Percentiles rank a stretch among this genome's conserved stretches.
Conservation (phyloP, 75 land plant species). For the Azolla pinnata region DNA sequence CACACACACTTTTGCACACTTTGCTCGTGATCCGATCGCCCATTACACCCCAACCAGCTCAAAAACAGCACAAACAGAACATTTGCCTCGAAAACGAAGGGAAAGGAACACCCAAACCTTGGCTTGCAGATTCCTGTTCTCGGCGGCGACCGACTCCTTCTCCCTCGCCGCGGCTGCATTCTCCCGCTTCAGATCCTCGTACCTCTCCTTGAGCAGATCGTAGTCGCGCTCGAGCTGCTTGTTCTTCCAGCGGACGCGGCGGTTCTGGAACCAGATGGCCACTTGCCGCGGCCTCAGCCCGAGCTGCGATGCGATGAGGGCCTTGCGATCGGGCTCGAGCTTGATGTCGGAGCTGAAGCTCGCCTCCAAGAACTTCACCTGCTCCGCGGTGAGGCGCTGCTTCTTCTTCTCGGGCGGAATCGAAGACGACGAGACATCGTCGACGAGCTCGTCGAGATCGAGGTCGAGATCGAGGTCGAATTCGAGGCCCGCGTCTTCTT, state of each 20-base stretch:
- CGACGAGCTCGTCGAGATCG: too few species aligned
- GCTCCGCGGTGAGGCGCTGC: constrained; percentile 20
- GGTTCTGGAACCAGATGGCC: constrained; percentile 60
- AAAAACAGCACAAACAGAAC: too few species aligned
- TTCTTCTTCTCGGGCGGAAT: constrained; percentile 18
- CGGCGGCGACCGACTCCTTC: not conserved
- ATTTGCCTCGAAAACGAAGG: not conserved
- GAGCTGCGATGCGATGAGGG: constrained; percentile 26
- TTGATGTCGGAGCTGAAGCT: constrained; percentile 26
- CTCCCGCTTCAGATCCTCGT: constrained; percentile 20
- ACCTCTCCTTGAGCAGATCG: constrained; percentile 11
- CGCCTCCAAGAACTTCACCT: constrained; percentile 25
- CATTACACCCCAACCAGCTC: too few species aligned
- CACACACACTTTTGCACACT: too few species aligned
- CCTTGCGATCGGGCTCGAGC: constrained; percentile 39
- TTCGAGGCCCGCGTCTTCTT: too few species aligned
- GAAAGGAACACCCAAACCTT: too few species aligned
- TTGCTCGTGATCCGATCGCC: too few species aligned
- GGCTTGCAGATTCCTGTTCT: too few species aligned
- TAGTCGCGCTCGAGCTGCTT: constrained; percentile 32
- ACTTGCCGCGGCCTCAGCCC: constrained; percentile 52
- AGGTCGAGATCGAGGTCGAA: too few species aligned
- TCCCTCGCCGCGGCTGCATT: constrained; percentile 5
- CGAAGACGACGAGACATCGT: too few species aligned
- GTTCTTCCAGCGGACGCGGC: constrained; percentile 38